Evolutionary conservation across 768 basidiomycete species (phyloP), one percentile per base, ranked within the genome.

Genomic region (Mycena filopes): DNA sequence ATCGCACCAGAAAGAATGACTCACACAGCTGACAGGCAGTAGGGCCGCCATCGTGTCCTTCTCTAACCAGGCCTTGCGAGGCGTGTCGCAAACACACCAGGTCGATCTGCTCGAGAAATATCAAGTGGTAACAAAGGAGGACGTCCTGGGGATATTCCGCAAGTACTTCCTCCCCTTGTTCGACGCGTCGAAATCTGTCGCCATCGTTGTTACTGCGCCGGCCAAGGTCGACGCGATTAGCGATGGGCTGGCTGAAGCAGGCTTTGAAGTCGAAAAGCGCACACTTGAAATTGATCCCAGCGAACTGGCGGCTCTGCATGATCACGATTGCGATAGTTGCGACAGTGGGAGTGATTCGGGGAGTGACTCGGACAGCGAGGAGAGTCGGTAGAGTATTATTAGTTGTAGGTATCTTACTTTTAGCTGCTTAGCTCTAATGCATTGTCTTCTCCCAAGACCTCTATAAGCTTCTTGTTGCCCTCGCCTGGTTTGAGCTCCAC

Each of bases 51-150:
- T 86, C 41, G 84, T 86, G 26, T 97, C 95, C 0, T 98, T 98
- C 78, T 81, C 85, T 31, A 96, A 99, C 78, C 94, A 98, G 81
- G 93, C 90, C 0, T 82, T 99, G n/a, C 94, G 93, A 73, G 92
- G 89, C 33, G 86, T 98, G 12, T 79, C 90, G 7, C 89, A 90
- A 72, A 86, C 89, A 65, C 82, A 92, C 48, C 65, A 66, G 42
- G 65, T 66, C 6, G 65, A 66, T 18, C 53, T 66, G 54, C 59
- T 66, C 23, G 65, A 66, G 49, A 60, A 66, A 33, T 66, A 60
- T 72, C 90, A 92, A 70, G 81, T 92, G 26, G 86, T 99, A 61
- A 91, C 90, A 20, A 89, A 90, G 72, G 86, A 87, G 7, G 90
- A 98, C 65, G 89, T 98, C 55, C 74, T 95, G 18, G 78, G 75